A percentile compares a stretch with the other conserved stretches of the same genome.
These are phyloP conservation scores for Leavenworthia alabamica DNA, from an alignment of 345 rosid species.

Conservation along the genomic window DNA sequence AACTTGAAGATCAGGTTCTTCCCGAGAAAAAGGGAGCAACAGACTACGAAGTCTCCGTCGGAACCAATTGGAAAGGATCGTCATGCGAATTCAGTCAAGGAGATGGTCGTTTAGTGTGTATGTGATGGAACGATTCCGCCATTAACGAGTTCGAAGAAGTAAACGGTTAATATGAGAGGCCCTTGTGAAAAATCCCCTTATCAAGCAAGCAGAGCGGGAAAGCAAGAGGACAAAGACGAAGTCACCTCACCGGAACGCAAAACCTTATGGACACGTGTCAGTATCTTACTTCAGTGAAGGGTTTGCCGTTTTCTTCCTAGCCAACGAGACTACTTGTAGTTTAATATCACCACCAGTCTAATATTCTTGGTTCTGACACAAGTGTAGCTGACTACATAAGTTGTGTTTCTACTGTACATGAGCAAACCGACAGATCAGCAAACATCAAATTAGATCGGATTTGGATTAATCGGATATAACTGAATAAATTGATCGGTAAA, in stretches of 20 bases:
- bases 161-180: not conserved
- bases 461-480: too few relatives aligned
- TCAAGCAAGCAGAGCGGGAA: constrained; percentile 34
- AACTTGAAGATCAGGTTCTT: constrained; percentile 58
- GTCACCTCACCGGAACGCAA: not conserved
- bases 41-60: constrained; percentile 51
- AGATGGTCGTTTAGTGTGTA: not conserved
- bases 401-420: not conserved
- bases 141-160: constrained; percentile 6
- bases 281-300: not conserved
- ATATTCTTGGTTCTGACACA: constrained; percentile 18
- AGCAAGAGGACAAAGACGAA: constrained; percentile 29
- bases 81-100: constrained; percentile 18
- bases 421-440: too few relatives aligned
- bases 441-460: too few relatives aligned
- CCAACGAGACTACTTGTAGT: constrained; percentile 7
- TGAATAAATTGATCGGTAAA: too few relatives aligned
- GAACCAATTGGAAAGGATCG: constrained; percentile 41
- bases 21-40: constrained; percentile 58
- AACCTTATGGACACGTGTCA: constrained; percentile 23
- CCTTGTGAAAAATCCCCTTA: not conserved
- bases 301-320: constrained; percentile 15
- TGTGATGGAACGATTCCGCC: constrained; percentile 8
- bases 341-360: too few relatives aligned
- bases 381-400: constrained; percentile 4